Evolutionary conservation across 805 yeast species (phyloP).

Genomic region (Spencermartinsiella europaea): DNA sequence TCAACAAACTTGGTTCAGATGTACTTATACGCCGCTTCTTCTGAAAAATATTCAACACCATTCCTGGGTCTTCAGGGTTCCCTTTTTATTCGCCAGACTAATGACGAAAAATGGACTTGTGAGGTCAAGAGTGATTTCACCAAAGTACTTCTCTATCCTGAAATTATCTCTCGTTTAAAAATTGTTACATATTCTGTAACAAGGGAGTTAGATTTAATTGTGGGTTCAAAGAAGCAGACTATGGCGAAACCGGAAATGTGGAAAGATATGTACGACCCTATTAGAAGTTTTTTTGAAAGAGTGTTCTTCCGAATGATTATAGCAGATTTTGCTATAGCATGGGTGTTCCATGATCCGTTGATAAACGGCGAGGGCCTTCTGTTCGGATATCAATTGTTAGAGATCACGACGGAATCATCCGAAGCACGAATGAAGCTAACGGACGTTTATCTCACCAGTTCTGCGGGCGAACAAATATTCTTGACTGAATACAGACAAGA

Average conservation of each 20-base stretch:
- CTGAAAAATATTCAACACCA: background rate
- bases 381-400: conserved; percentile 69
- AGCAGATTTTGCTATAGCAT: conserved; percentile 43
- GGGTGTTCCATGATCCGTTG: conserved; percentile 54
- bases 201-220: background rate
- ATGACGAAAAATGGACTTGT: background rate
- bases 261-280: background rate
- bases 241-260: background rate
- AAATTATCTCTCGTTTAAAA: conserved; percentile 10
- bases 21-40: background rate
- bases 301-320: conserved; percentile 1
- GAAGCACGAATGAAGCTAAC: conserved; percentile 64
- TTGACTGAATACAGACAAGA: conserved; percentile 2
- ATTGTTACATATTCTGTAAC: background rate
- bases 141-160: conserved; percentile 19
- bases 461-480: conserved; percentile 45
- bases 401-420: conserved; percentile 54
- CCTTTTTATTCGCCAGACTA: background rate
- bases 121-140: conserved; percentile 9
- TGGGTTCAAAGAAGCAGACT: background rate
- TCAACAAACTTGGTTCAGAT: background rate
- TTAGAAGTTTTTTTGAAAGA: conserved; percentile 1
- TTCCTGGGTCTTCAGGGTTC: background rate
- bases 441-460: conserved; percentile 67
- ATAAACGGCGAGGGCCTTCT: conserved; percentile 61